Percentiles rank a stretch among this genome's conserved stretches.
Conservation (phyloP, 371 early-diverging fungal genomes). For the Chytridium lagenaria region DNA sequence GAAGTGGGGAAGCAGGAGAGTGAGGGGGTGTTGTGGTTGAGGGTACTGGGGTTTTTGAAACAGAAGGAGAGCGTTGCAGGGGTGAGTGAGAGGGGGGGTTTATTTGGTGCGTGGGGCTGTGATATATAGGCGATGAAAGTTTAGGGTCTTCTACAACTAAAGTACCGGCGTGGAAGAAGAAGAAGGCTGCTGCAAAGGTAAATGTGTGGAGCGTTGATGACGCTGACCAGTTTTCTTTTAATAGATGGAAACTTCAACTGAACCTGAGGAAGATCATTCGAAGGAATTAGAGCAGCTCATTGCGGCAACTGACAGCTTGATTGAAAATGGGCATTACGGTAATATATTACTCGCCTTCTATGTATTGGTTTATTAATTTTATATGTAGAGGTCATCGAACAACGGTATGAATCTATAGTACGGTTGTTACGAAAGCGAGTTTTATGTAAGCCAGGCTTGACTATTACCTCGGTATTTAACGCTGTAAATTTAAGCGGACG, state of each 20-base stretch:
- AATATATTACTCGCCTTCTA: background rate
- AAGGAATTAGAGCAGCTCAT: slow-evolving; percentile 70
- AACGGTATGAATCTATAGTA: slow-evolving; percentile 77
- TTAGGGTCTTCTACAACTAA: slow-evolving; percentile 55
- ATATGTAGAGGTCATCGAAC: slow-evolving; percentile 67
- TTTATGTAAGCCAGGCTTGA: slow-evolving; percentile 42
- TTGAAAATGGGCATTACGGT: slow-evolving; percentile 50
- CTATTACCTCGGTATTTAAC: background rate
- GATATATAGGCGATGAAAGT: slow-evolving; percentile 39
- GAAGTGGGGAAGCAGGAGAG: slow-evolving; percentile 57
- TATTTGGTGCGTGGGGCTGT: background rate
- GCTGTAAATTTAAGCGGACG: slow-evolving; percentile 24
- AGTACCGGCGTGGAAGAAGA: slow-evolving; percentile 65
- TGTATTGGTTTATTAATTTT: background rate
- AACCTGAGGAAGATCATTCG: slow-evolving; percentile 55
- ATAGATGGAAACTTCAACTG: slow-evolving; percentile 48
- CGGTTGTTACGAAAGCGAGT: slow-evolving; percentile 70
- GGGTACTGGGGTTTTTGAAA: slow-evolving; percentile 67
- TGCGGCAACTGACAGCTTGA: slow-evolving; percentile 74
- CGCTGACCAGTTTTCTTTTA: too few relatives aligned
- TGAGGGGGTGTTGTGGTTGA: slow-evolving; percentile 64
- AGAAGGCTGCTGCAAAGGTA: slow-evolving; percentile 44
- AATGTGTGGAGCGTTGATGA: too few relatives aligned
- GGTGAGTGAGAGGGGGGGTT: slow-evolving; percentile 20
- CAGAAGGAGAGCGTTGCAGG: slow-evolving; percentile 74